A percentile compares a stretch with the other conserved stretches of the same genome.
These are phyloP conservation scores for Colletotrichum acutatum DNA, from an alignment of 2,329 filamentous ascomycete species.

Conservation along the genomic window DNA sequence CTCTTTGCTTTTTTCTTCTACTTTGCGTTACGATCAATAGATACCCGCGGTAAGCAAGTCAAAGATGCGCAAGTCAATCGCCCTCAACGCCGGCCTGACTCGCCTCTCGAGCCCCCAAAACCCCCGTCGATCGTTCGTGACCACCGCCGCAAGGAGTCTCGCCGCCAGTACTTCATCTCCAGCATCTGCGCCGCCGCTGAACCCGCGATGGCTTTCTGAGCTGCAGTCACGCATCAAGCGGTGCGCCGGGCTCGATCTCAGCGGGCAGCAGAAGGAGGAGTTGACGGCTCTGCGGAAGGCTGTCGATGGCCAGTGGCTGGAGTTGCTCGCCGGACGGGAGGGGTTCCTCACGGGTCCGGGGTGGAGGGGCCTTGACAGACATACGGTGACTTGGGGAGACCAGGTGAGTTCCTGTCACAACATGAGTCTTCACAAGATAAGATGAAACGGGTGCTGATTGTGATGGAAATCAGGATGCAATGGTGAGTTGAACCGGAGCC, in stretches of 20 bases:
- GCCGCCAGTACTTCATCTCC: background rate
- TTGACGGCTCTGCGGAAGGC: slow-evolving; percentile 15
- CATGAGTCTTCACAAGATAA: background rate
- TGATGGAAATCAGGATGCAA: slow-evolving; percentile 19
- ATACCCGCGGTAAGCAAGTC: background rate
- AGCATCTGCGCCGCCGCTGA: slow-evolving; percentile 20
- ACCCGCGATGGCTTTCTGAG: slow-evolving; percentile 43
- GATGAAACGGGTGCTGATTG: slow-evolving; percentile 4
- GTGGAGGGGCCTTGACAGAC: slow-evolving; percentile 70
- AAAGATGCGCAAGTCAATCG: background rate
- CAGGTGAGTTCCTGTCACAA: slow-evolving; percentile 69
- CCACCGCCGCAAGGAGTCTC: background rate
- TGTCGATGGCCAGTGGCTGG: slow-evolving; percentile 68
- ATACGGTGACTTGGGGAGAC: slow-evolving; percentile 85
- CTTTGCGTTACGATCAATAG: background rate
- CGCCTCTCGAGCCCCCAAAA: background rate
- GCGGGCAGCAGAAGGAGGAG: slow-evolving; percentile 1
- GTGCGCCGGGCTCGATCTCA: slow-evolving; percentile 4
- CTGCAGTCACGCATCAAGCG: slow-evolving; percentile 39
- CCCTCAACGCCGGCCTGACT: slow-evolving; percentile 7
- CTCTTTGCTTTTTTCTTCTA: background rate
- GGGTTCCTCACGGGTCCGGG: slow-evolving; percentile 74
- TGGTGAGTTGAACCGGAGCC: slow-evolving; percentile 9
- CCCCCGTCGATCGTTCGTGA: slow-evolving; percentile 15
- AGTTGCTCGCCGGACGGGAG: slow-evolving; percentile 77